phyloP scores from a whole-genome alignment of 2,329 filamentous ascomycete species.

The Arthroderma uncinatum region DNA sequence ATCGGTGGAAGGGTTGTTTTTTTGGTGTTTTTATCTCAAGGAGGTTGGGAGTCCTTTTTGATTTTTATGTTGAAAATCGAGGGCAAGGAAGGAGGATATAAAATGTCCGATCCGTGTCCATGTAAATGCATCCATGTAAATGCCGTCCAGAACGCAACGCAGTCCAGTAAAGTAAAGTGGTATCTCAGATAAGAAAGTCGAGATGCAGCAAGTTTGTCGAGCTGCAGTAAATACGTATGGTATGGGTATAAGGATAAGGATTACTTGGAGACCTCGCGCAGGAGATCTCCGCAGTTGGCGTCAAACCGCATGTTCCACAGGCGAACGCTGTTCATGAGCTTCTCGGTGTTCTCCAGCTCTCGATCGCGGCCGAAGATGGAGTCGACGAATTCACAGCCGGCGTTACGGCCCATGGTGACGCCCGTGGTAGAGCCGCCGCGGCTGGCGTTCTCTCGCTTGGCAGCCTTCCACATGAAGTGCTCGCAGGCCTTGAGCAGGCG shows the following conservation, averaged over 20 bases:
- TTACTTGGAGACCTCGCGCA: constrained; percentile 28
- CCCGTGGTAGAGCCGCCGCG: constrained; percentile 31
- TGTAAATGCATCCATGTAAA: constrained; percentile 3
- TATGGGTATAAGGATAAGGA: too few species aligned
- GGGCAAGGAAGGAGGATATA: neutral
- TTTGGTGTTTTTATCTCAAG: neutral
- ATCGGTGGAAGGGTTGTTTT: neutral
- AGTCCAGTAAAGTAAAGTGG: neutral
- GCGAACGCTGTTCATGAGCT: constrained; percentile 78
- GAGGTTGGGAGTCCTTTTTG: neutral
- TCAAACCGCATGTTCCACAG: constrained; percentile 92
- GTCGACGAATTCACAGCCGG: constrained; percentile 89
- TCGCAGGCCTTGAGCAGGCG: constrained; percentile 84
- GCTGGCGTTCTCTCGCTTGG: constrained; percentile 58
- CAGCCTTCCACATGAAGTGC: constrained; percentile 84
- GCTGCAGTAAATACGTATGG: neutral
- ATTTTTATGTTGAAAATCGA: neutral
- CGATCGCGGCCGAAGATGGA: constrained; percentile 88
- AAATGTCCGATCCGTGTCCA: neutral
- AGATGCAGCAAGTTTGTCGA: neutral
- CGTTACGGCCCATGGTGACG: constrained; percentile 74
- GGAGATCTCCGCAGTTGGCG: constrained; percentile 86
- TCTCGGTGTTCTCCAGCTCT: constrained; percentile 80
- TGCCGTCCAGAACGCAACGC: neutral
- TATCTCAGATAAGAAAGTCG: neutral